phyloP scores from a whole-genome alignment of 371 early-diverging fungal species.

The Thermomucor indicae-seudaticae region DNA sequence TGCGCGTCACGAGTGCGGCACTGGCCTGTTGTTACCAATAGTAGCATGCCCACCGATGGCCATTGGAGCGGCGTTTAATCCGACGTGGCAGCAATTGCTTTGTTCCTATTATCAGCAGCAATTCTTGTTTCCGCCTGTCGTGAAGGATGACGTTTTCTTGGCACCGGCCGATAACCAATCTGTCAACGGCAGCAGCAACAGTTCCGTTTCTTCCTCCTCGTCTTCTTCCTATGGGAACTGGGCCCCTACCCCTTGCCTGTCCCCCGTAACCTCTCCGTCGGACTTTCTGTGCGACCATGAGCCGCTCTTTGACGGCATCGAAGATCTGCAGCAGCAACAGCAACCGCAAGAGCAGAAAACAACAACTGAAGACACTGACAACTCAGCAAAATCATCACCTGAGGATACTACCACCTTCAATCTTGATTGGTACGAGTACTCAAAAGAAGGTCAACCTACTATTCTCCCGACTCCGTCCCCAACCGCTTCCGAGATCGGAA shows the following conservation, averaged over 20 bases:
- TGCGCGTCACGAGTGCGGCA: constrained; percentile 21
- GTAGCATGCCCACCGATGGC: constrained; percentile 12
- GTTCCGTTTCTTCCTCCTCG: neutral
- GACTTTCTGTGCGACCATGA: constrained; percentile 35
- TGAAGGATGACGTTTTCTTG: constrained; percentile 20
- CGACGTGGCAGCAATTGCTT: constrained; percentile 9
- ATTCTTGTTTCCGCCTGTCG: constrained; percentile 6
- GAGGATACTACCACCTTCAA: neutral
- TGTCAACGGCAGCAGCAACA: constrained; percentile 4
- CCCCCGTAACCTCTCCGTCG: constrained; percentile 37
- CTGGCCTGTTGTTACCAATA: constrained; percentile 13
- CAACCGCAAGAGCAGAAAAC: constrained; percentile 1
- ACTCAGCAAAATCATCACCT: neutral
- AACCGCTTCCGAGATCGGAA: neutral
- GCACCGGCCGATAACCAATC: constrained; percentile 13
- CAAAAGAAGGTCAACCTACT: neutral
- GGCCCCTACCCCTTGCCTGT: constrained; percentile 31
- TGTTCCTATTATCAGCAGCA: constrained; percentile 11
- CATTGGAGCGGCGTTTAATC: constrained; percentile 6
- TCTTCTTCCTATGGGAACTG: constrained; percentile 6
- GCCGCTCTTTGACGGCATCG: constrained; percentile 36
- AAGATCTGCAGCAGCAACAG: constrained; percentile 14
- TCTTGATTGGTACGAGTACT: neutral
- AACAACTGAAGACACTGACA: neutral
- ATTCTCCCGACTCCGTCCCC: neutral